phyloP scores from a whole-genome alignment of 306 rosid genomes.

The Myrica gale region DNA sequence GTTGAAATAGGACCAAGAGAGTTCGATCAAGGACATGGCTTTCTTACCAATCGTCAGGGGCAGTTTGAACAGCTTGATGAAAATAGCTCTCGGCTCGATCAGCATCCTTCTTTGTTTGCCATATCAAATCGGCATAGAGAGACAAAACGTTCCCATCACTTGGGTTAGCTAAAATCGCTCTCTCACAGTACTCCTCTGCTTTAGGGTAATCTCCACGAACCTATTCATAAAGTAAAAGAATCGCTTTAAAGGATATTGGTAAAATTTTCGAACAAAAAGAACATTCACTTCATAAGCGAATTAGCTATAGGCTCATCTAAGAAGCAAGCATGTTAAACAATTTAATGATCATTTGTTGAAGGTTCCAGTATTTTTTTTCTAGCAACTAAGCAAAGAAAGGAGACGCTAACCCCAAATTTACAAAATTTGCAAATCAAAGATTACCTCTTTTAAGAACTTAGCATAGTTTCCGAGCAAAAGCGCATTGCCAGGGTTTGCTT shows the following conservation, averaged over 20 bases:
- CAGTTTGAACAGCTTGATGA: slow-evolving; percentile 62
- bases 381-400: slow-evolving; percentile 17
- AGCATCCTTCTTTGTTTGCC: slow-evolving; percentile 60
- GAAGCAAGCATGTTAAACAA: neutral
- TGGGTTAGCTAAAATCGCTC: slow-evolving; percentile 69
- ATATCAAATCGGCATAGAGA: slow-evolving; percentile 63
- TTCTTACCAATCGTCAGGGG: slow-evolving; percentile 67
- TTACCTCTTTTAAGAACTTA: slow-evolving; percentile 80
- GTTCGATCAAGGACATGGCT: neutral
- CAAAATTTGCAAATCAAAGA: neutral
- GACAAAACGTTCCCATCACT: slow-evolving; percentile 53
- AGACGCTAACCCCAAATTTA: neutral
- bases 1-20: neutral
- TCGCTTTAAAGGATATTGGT: neutral
- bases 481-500: slow-evolving; percentile 63
- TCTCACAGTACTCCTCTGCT: slow-evolving; percentile 69
- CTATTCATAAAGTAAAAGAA: slow-evolving; percentile 30
- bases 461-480: slow-evolving; percentile 86
- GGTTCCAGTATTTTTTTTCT: neutral
- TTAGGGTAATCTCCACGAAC: slow-evolving; percentile 60
- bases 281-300: neutral
- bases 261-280: neutral
- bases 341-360: slow-evolving; percentile 5
- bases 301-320: neutral
- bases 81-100: slow-evolving; percentile 64